phyloP scores from a whole-genome alignment of 352 stramenopile genomes.

The Albugo candida region DNA sequence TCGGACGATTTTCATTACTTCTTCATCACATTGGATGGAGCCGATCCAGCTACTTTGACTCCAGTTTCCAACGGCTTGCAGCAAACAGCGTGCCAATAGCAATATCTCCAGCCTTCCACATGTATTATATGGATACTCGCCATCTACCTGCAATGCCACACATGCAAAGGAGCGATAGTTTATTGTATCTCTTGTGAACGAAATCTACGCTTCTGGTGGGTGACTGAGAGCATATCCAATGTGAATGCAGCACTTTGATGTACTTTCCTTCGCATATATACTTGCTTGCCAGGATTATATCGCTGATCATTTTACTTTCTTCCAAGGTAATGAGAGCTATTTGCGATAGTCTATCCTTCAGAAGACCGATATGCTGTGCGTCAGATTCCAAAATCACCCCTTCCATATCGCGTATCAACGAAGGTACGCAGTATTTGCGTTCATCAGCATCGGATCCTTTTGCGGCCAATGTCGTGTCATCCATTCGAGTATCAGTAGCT shows the following conservation, averaged over 20 bases:
- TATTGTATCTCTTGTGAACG: conserved; percentile 7
- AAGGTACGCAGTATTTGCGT: too few relatives aligned
- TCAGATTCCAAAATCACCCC: too few relatives aligned
- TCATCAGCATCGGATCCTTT: too few relatives aligned
- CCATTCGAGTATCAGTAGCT: too few relatives aligned
- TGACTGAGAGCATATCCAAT: conserved; percentile 6
- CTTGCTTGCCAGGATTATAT: conserved; percentile 9
- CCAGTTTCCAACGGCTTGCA: conserved; percentile 42
- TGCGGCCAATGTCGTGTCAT: too few relatives aligned
- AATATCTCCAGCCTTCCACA: conserved; percentile 58
- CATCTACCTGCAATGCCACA: conserved; percentile 50
- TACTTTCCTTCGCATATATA: conserved; percentile 42
- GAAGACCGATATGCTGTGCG: too few relatives aligned
- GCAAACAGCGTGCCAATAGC: conserved; percentile 33
- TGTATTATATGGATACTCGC: conserved; percentile 58
- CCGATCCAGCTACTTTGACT: conserved; percentile 34
- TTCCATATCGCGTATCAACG: too few relatives aligned
- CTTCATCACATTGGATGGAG: neutral
- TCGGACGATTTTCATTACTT: too few relatives aligned
- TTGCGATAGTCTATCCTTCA: too few relatives aligned
- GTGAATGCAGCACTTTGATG: conserved; percentile 20
- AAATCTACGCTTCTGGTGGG: conserved; percentile 10
- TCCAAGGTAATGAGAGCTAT: too few relatives aligned
- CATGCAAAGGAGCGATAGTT: conserved; percentile 37
- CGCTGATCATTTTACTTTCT: too few relatives aligned